Evolutionary conservation across 305 asterid species (phyloP).

Genomic region (Salvia sclarea): DNA sequence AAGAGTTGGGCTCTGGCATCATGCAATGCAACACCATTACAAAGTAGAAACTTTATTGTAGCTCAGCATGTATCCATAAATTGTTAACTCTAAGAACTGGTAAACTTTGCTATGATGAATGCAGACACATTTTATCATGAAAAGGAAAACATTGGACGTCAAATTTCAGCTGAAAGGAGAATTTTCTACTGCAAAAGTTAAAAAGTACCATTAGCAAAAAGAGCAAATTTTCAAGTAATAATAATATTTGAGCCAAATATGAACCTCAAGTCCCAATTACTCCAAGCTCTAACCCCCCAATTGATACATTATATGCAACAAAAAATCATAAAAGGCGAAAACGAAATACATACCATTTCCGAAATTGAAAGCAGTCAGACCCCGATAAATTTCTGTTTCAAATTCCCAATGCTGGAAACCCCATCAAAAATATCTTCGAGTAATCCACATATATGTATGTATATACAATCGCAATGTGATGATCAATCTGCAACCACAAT

Average conservation of each 20-base stretch:
- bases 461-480: slow-evolving; percentile 5
- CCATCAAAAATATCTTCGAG: slow-evolving; percentile 30
- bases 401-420: slow-evolving; percentile 34
- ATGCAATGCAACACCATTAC: background rate
- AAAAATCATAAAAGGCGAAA: background rate
- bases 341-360: slow-evolving; percentile 41
- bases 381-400: slow-evolving; percentile 33
- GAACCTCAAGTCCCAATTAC: background rate
- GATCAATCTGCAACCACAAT: slow-evolving; percentile 19
- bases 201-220: background rate
- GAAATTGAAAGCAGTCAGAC: slow-evolving; percentile 38
- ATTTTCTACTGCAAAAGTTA: background rate
- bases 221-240: background rate
- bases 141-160: background rate
- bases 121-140: background rate
- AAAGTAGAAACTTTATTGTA: background rate
- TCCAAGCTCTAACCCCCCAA: slow-evolving; percentile 15
- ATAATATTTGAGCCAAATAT: background rate
- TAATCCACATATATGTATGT: slow-evolving; percentile 1
- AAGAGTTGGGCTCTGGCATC: background rate
- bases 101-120: background rate
- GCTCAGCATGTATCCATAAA: background rate
- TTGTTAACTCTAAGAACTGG: slow-evolving; percentile 3
- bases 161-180: slow-evolving; percentile 6
- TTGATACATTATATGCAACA: background rate